These are phyloP conservation scores for Eucalyptus shirleyi DNA, from an alignment of 345 rosid species.

Conservation along the genomic window DNA sequence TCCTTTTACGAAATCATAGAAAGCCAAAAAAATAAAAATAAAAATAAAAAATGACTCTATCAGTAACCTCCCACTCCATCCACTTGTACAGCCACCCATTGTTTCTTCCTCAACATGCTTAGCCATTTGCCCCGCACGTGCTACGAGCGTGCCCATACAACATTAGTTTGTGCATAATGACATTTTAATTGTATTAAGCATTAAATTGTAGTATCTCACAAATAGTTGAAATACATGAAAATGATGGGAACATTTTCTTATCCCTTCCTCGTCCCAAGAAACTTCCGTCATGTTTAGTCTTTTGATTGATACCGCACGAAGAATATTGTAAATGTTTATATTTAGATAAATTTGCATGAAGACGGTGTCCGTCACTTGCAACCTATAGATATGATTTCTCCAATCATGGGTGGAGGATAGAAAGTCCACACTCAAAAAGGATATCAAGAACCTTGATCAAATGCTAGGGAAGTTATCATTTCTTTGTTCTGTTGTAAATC, in stretches of 20 bases:
- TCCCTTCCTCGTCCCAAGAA: background rate
- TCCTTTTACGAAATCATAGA: background rate
- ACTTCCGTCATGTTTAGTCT: background rate
- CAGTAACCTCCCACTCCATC: background rate
- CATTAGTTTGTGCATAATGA: background rate
- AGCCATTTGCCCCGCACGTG: background rate
- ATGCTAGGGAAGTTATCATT: background rate
- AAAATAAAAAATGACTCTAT: no score
- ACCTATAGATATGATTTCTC: background rate
- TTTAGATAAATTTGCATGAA: background rate
- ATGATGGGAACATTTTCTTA: background rate
- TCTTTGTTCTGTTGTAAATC: rapidly evolving
- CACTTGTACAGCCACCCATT: background rate
- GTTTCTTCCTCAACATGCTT: background rate
- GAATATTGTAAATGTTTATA: background rate
- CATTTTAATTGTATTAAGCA: background rate
- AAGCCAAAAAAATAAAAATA: background rate
- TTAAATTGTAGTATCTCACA: background rate
- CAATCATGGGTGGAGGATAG: background rate
- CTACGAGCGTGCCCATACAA: background rate
- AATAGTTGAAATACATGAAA: background rate
- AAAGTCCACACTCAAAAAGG: background rate
- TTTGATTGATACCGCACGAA: background rate
- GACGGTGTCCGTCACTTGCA: rapidly evolving
- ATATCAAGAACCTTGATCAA: background rate